Conservation (phyloP, 78 protist species). For the Tieghemostelium lacteum region DNA sequence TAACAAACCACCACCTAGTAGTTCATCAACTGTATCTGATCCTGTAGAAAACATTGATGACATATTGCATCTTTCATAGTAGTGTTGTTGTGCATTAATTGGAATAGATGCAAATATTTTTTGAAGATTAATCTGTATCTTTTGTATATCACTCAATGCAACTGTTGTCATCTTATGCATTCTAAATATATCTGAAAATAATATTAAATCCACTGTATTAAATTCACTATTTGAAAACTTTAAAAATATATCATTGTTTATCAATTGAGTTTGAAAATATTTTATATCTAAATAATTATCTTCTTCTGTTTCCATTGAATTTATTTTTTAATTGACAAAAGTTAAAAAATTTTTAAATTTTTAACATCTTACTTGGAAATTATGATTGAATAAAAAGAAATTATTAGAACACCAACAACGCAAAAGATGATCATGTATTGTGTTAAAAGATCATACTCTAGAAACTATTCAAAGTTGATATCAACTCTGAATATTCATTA, state of each 20-base stretch:
- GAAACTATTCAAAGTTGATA: background rate
- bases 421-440: too few relatives aligned
- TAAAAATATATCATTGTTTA: too few relatives aligned
- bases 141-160: background rate
- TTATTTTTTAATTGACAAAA: too few relatives aligned
- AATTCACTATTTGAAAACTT: too few relatives aligned
- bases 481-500: too few relatives aligned
- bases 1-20: slow-evolving; percentile 23
- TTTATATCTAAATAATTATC: too few relatives aligned
- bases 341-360: too few relatives aligned
- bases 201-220: slow-evolving; percentile 23
- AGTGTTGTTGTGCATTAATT: background rate
- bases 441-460: slow-evolving; percentile 6
- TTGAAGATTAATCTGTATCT: slow-evolving; percentile 41
- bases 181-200: background rate
- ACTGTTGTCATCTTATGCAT: slow-evolving; percentile 7
- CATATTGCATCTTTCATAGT: background rate
- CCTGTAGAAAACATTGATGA: slow-evolving; percentile 6
- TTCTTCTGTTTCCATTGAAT: too few relatives aligned
- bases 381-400: slow-evolving; percentile 26
- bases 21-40: background rate
- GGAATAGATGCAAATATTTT: slow-evolving; percentile 17
- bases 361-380: too few relatives aligned
- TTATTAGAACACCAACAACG: too few relatives aligned
- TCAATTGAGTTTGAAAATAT: too few relatives aligned